Base-by-base conservation (phyloP, 2,329 filamentous ascomycete species). In the Coleophoma crateriformis region DNA sequence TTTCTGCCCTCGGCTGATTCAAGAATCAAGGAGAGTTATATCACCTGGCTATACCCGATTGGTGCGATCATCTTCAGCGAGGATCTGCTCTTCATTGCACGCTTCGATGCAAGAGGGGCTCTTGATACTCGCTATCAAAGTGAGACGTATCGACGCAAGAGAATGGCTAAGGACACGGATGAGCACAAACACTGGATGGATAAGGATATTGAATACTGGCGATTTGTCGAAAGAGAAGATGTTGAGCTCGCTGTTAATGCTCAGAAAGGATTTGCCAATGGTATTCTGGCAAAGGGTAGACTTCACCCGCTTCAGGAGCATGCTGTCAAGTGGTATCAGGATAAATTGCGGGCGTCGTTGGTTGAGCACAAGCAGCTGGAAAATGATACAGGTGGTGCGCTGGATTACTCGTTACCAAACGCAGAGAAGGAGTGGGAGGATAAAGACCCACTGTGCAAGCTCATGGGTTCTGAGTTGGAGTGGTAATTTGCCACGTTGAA, bases 61-160 rank as follows among this genome's bases (percentile, higher is more conserved):
- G 45, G 45, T 15, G 45, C 45, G 12, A 47, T 47, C 32, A 47
- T 47, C 12, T 47, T 47, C 34, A 47, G 45, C 13, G 45, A 47
- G 14, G 34, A 47, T 11, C 14, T 47, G 20, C 35, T 47, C 7
- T 47, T 47, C 35, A 47, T 47, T 40, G 45, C 34, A 39, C 17
- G 45, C n/a, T 47, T 39, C 22, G 37, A 47, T 40, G 45, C 45
- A 4, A 40, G 8, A 7, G 45, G 34, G n/a, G 45, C 35, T 13
- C 27, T 39, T 33, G 45, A 47, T 22, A 47, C 45, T 14, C 22
- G 34, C 6, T 47, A 47, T 47, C 15, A 38, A 27, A 47, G 45
- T 32, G 45, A 47, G 17, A 47, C 45, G 4, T 47, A 47, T 47
- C 15, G 45, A 32, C 45, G 45, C 13, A 38, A 8, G 6, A 35